Base-by-base conservation (phyloP, 2,329 filamentous ascomycete genomes). In the Colletotrichum trifolii region DNA sequence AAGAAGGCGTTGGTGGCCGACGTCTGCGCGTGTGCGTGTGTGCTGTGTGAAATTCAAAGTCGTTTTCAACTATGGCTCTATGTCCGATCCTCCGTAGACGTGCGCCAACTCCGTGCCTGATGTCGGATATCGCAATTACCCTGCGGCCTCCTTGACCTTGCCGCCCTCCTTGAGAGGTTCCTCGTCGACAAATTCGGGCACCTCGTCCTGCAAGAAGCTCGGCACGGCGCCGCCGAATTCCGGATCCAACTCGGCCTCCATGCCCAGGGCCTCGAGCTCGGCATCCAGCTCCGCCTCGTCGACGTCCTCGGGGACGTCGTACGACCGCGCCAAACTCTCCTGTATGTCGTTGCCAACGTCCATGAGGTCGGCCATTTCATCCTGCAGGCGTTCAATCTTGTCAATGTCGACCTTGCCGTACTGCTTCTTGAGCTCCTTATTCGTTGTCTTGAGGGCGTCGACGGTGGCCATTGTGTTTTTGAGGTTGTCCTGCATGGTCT, bases 381-480 rank as follows among this genome's bases (percentile, higher is more conserved):
- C 96, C 86, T 99, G 95, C 85, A 99, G 87, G 71, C 91, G 86
- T 85, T 99, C 96, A 72, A 99, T 98, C 85, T 97, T 94, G 79
- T 98, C 96, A 59, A 99, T 91, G 74, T 99, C 91, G 70, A 99
- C 92, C 83, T 97, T 97, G 71, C 95, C 95, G 75, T 98, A 98
- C 83, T 98, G 95, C 78, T 93, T 92, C 75, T 89, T 89, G 69
- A 99, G 86, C 73, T 93, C 91, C 82, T 97, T 97, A 73, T 96
- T 97, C 33, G 95, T 97, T 2, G 91, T 94, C 86, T 97, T 96
- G 88, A 99, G 95, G 10, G 95, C 94, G 77, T 98, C 95, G 48
- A 98, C 94, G 35, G 96, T 97, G 15, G 94, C 96, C 94, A 97
- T 97, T 68, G 96, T 95, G 78, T 98, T 98, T 78, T 96, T 96